A percentile compares a stretch with the other conserved stretches of the same genome.
Conservation (phyloP, 192 early-diverging fungal species). For the Allomyces macrogynus region DNA sequence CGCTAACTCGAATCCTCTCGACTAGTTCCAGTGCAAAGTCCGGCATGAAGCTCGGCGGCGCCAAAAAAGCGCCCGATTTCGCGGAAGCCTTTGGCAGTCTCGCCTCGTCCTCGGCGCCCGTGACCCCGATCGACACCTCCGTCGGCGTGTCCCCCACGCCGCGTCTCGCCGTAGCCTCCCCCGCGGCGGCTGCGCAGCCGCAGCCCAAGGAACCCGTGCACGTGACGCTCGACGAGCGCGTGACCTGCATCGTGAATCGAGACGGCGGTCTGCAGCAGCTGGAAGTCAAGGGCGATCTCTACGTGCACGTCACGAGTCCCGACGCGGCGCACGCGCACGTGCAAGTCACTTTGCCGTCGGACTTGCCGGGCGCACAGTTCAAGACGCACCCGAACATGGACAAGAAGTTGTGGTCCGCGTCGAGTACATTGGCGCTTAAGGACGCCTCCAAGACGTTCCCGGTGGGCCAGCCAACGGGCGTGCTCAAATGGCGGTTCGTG, state of each 20-base stretch:
- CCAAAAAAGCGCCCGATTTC: conserved; percentile 1
- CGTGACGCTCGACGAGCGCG: conserved; percentile 68
- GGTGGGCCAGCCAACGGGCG: conserved; percentile 52
- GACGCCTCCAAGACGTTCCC: conserved; percentile 74
- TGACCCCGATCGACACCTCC: neutral
- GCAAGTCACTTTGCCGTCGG: conserved; percentile 24
- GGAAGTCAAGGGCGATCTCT: conserved; percentile 85
- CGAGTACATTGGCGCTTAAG: conserved; percentile 52
- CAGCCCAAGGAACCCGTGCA: conserved; percentile 90
- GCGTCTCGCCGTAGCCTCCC: conserved; percentile 9
- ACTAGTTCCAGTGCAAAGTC: neutral
- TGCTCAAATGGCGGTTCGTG: conserved; percentile 75
- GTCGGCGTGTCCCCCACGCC: neutral
- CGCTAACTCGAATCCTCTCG: too few relatives aligned
- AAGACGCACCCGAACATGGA: conserved; percentile 98
- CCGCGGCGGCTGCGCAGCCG: conserved; percentile 25
- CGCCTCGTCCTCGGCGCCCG: conserved; percentile 2
- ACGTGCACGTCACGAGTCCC: conserved; percentile 56
- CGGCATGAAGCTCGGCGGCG: conserved; percentile 5
- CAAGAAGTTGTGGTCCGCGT: conserved; percentile 58
- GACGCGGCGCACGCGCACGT: conserved; percentile 39
- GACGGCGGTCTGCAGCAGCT: conserved; percentile 82
- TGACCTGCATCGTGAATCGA: conserved; percentile 56
- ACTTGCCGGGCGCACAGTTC: conserved; percentile 54
- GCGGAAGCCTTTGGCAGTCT: conserved; percentile 3